Evolutionary conservation across 768 basidiomycete species (phyloP).

Genomic region (Cyclocybe cylindracea): DNA sequence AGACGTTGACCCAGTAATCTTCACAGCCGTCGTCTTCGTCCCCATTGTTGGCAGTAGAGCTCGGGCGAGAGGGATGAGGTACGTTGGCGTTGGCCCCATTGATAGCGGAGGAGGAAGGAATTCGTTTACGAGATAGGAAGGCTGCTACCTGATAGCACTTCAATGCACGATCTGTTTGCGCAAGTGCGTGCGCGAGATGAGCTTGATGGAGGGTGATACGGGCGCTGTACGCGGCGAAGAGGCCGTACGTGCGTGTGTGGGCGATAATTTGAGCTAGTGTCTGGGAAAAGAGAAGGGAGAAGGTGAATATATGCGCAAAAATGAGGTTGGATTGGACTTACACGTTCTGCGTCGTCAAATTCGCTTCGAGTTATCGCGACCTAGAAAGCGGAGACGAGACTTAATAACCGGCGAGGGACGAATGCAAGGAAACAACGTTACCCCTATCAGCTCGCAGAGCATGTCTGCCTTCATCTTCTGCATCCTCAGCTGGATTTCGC

Average conservation of each 20-base stretch:
- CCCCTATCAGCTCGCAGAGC: constrained; percentile 67
- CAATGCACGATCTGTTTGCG: constrained; percentile 51
- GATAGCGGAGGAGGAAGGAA: background rate
- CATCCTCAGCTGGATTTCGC: constrained; percentile 47
- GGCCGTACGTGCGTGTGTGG: constrained; percentile 56
- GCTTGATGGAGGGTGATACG: constrained; percentile 70
- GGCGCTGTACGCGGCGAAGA: constrained; percentile 58
- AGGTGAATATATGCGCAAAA: background rate
- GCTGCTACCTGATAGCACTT: constrained; percentile 68
- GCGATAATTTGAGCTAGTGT: constrained; percentile 53
- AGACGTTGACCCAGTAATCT: constrained; percentile 33
- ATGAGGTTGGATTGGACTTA: constrained; percentile 26
- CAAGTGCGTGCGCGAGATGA: constrained; percentile 71
- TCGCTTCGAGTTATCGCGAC: constrained; percentile 69
- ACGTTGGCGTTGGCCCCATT: background rate
- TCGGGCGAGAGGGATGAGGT: too few species aligned
- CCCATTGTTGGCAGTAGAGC: background rate
- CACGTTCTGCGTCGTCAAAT: constrained; percentile 62
- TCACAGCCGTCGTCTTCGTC: constrained; percentile 27
- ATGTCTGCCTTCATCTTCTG: constrained; percentile 71
- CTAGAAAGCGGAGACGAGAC: too few species aligned
- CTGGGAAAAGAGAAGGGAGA: too few species aligned
- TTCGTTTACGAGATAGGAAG: constrained; percentile 33
- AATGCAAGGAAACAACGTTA: constrained; percentile 29
- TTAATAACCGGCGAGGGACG: too few species aligned